Base-by-base conservation (phyloP, 306 rosid genomes). In the Ormosia semicastrata region DNA sequence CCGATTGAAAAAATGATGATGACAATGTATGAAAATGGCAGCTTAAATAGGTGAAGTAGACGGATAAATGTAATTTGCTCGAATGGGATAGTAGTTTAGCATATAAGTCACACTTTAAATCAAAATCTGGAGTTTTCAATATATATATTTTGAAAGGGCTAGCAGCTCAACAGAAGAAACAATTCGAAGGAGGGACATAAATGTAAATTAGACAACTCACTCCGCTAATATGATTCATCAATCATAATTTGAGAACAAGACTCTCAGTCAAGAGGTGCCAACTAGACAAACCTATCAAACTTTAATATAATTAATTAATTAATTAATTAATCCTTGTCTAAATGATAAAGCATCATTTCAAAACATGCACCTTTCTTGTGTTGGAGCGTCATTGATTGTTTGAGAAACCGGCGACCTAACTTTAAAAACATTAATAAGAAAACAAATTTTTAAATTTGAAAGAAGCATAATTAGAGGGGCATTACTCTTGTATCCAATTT, bases 301-400 rank as follows among this genome's bases (percentile, higher is more conserved):
- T 32, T 29, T 24, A 66, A 66, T 36, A 13, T 2, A 66, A 66
- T 14, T 56, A 77, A 46, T 44, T 33, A 75, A 46, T 44, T 33
- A 75, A 49, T 49, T 18, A 39, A 53, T 63, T 72, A 84, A 64
- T 75, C 76, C 64, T 66, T 83, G 12, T 87, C 82, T 30, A 59
- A 83, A 71, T 39, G 79, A 77, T 82, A 72, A 67, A 83, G 46
- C 87, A 73, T 87, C 89, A 52, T 80, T 87, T 76, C 73, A 24
- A 76, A 88, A 66, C 58, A 15, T 47, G 1, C 37, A 67, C 76
- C 82, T 78, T 67, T 78, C 68, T 78, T 7, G 58, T 78, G 78
- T 80, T 85, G 92, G 90, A 83, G 83, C 74, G 90, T 87, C 85
- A 76, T 66, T 63, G 44, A 72, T 34, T 4, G 67, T 53, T 56